Evolutionary conservation across 139 green algal species (phyloP), one percentile per base, ranked within the genome.

Genomic region (Tetraselmis striata): DNA sequence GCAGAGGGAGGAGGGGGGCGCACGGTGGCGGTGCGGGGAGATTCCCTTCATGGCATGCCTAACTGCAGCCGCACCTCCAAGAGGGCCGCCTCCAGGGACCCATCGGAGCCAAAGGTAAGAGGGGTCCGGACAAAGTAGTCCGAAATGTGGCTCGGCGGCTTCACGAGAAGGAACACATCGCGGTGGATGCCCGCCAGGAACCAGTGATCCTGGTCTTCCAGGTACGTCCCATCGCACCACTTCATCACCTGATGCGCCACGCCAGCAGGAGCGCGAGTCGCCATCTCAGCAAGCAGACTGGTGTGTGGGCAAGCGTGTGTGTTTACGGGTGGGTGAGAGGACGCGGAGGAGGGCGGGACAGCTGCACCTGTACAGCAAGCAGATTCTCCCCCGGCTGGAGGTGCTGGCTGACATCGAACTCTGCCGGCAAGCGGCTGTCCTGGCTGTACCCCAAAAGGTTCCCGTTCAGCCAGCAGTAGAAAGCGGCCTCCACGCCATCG

Each of bases 201-300:
- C 97, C 97, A 99, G 84, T 98, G 96, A 87, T 99, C 97, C 82
- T 96, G 91, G 84, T 99, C 97, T 59, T 99, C 97, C 24, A 99
- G 84, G 87, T 99, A 99, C 31, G 90, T 98, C 1, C 94, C 97
- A 83, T 99, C 97, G 77, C 91, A 95, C 92, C 93, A 99, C 24
- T 95, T 90, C 85, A 98, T 87, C 0, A 97, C 94, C 90, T 96
- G 80, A 67, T 18, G n/a, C n/a, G n/a, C n/a, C n/a, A n/a, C n/a
- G n/a, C n/a, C n/a, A n/a, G n/a, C n/a, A n/a, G n/a, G n/a, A n/a
- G n/a, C n/a, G n/a, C n/a, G n/a, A n/a, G n/a, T n/a, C n/a, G n/a
- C n/a, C n/a, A n/a, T n/a, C n/a, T n/a, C n/a, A n/a, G n/a, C n/a
- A n/a, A n/a, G n/a, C n/a, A n/a, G n/a, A n/a, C n/a, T n/a, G 59